Conservation (phyloP, 2,329 filamentous ascomycete species). For the Neurospora crassa region DNA sequence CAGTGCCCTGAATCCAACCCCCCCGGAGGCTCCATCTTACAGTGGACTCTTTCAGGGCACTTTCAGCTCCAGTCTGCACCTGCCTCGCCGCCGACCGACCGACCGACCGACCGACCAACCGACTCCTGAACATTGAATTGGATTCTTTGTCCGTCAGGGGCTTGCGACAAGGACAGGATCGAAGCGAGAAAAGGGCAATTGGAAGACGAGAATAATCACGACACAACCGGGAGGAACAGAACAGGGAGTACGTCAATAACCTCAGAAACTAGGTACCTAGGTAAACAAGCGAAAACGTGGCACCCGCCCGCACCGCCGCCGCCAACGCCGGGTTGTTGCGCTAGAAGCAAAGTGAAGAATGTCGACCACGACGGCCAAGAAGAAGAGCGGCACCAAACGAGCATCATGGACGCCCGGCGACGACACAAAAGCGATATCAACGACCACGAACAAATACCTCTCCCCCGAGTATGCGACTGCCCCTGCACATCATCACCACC, state of each 20-base stretch:
- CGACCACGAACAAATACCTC: not conserved
- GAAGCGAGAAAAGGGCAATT: not conserved
- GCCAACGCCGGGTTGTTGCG: not conserved
- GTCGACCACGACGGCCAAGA: not conserved
- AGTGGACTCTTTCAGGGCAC: not conserved
- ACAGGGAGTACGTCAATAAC: not conserved
- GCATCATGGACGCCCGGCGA: not conserved
- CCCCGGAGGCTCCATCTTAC: not conserved
- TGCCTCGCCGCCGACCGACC: not conserved
- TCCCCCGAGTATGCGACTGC: not conserved
- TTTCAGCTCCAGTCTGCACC: not conserved
- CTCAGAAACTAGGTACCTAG: no score
- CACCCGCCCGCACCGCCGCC: not conserved
- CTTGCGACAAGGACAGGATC: not conserved
- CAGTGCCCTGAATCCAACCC: not conserved
- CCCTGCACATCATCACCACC: not conserved
- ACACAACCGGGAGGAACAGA: not conserved
- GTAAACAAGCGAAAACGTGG: not conserved
- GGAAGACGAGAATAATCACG: not conserved
- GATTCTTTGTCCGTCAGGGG: not conserved
- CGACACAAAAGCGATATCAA: not conserved
- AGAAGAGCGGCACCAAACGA: not conserved
- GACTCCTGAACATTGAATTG: not conserved
- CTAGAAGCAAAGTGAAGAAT: not conserved
- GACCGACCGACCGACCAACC: not conserved